These are phyloP conservation scores for Colletotrichum falcatum DNA, from an alignment of 2,329 filamentous ascomycete species.

Conservation along the genomic window DNA sequence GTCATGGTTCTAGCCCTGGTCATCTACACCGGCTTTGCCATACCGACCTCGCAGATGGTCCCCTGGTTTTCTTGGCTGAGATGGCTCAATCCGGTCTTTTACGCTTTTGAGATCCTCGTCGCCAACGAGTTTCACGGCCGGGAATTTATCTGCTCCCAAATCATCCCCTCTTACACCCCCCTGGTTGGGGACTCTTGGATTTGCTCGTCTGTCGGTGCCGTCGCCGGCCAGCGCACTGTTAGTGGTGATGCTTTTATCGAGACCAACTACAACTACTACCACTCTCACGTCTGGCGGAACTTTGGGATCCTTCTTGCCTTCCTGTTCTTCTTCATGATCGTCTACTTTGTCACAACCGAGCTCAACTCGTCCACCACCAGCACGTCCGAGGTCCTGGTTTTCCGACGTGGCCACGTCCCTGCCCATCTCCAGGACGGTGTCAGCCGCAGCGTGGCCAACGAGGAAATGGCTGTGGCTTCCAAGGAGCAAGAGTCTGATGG, in stretches of 20 bases:
- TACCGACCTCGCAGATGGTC: conserved; percentile 67
- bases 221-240: conserved; percentile 64
- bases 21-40: conserved; percentile 70
- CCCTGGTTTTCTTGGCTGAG: conserved; percentile 82
- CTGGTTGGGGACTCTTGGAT: conserved; percentile 61
- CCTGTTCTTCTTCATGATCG: conserved; percentile 70
- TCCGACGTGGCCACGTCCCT: conserved; percentile 67
- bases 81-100: conserved; percentile 79
- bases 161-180: conserved; percentile 61
- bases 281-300: conserved; percentile 73
- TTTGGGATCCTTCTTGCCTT: conserved; percentile 76
- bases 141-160: conserved; percentile 65
- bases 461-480: conserved; percentile 56
- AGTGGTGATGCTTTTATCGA: conserved; percentile 72
- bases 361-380: conserved; percentile 72
- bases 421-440: conserved; percentile 51
- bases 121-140: conserved; percentile 77
- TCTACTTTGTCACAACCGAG: conserved; percentile 75
- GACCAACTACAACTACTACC: conserved; percentile 66
- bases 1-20: conserved; percentile 70
- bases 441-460: conserved; percentile 46
- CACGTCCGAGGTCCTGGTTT: conserved; percentile 77
- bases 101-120: conserved; percentile 79
- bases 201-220: conserved; percentile 66
- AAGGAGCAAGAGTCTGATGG: conserved; percentile 58